Base-by-base conservation (phyloP, 2,329 filamentous ascomycete genomes). In the Aspergillus aculeatinus region DNA sequence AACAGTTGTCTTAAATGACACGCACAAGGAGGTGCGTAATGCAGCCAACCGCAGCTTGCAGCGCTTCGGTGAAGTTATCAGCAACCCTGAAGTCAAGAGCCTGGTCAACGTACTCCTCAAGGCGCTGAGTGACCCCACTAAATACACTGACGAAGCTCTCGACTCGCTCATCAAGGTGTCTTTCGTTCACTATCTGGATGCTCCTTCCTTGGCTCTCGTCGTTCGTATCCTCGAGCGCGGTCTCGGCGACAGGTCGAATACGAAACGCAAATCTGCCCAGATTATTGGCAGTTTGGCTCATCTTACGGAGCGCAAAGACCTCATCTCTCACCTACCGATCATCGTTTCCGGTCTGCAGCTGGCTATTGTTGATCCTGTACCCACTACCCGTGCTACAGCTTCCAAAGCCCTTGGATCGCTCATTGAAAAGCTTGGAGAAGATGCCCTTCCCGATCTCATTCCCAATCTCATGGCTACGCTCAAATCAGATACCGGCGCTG, bases 221-320 rank as follows among this genome's bases (percentile, higher is more conserved):
- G 96, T 95, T 51, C 91, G 95, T 64, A 98, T 99, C 68, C 82
- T 99, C 39, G 93, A 99, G 77, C 90, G 96, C 73, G 95, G 95
- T 60, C 81, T 99, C 47, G 87, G 87, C 58, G 95, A 97, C 73
- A 85, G 96, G 52, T 99, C 96, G 59, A 90, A 89, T 64, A 99
- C 95, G 10, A 99, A 99, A 79, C 87, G 93, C 68, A 99, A 99
- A 78, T 90, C 96, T 56, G 89, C 95, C 1, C 95, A 99, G 73
- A 96, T 99, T 67, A 99, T 99, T 77, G 95, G 95, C 70, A 98
- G 93, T 80, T 82, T 99, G 72, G 95, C 95, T 35, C 96, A 99
- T 81, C 85, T 99, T 64, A 98, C 95, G 1, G 95, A 99, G 74
- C 89, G 95, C 70, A 96, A 95, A 76, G 96, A 99, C 69, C 87